These are phyloP conservation scores for Cryptosporidium sp. DNA, from an alignment of 169 alveolate species.

Conservation along the genomic window DNA sequence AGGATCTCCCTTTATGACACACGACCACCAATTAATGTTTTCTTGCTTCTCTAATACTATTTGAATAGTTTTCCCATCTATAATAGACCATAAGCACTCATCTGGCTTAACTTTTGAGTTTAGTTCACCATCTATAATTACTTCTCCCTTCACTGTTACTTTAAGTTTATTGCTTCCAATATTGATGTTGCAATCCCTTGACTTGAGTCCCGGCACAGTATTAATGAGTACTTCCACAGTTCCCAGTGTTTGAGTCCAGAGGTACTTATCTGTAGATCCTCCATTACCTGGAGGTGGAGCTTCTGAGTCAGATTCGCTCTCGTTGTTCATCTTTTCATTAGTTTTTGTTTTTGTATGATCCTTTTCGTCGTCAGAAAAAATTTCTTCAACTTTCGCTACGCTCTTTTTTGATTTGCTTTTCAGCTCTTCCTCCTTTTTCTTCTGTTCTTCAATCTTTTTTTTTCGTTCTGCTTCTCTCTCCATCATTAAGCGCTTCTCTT, in stretches of 20 bases:
- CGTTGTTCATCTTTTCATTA: conserved; percentile 70
- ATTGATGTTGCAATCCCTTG: conserved; percentile 77
- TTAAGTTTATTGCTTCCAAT: conserved; percentile 79
- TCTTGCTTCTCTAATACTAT: conserved; percentile 92
- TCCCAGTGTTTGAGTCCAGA: conserved; percentile 92
- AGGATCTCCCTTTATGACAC: conserved; percentile 93
- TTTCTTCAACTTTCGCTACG: conserved; percentile 78
- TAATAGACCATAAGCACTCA: conserved; percentile 95
- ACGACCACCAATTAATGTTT: conserved; percentile 95
- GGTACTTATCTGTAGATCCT: conserved; percentile 89
- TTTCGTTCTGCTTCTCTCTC: conserved; percentile 83
- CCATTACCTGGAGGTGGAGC: conserved; percentile 89
- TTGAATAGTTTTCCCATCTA: conserved; percentile 88
- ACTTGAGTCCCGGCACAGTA: conserved; percentile 77
- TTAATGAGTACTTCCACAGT: conserved; percentile 81
- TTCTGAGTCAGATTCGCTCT: conserved; percentile 76
- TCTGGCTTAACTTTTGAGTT: conserved; percentile 91
- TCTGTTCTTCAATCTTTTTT: conserved; percentile 79
- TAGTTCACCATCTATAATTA: conserved; percentile 90
- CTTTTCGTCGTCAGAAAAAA: conserved; percentile 78
- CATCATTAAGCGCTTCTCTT: conserved; percentile 77
- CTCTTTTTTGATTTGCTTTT: background rate
- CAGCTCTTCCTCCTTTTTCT: conserved; percentile 79
- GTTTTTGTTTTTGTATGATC: conserved; percentile 23
- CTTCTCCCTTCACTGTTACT: conserved; percentile 82